These are phyloP conservation scores for Botrytis tulipae DNA, from an alignment of 2,329 filamentous ascomycete genomes.

Conservation along the genomic window DNA sequence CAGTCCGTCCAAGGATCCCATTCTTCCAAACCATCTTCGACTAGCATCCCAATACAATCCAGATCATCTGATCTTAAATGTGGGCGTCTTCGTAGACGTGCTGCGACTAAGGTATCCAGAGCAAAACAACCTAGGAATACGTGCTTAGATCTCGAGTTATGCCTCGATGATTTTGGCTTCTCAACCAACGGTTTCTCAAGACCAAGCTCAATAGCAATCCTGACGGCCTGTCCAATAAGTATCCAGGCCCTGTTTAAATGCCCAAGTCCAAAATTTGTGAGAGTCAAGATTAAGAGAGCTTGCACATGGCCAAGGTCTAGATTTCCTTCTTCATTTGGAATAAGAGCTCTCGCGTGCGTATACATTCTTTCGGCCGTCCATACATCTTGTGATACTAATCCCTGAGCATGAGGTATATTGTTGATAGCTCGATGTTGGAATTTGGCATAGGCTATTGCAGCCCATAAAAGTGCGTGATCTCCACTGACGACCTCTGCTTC, in stretches of 20 bases:
- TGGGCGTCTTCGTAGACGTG: conserved; percentile 49
- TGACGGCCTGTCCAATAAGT: conserved; percentile 61
- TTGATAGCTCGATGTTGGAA: conserved; percentile 45
- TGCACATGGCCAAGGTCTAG: conserved; percentile 54
- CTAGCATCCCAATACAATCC: conserved; percentile 47
- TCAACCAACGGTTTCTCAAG: conserved; percentile 39
- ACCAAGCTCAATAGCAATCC: conserved; percentile 48
- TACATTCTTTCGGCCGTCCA: conserved; percentile 47
- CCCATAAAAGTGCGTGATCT: conserved; percentile 59
- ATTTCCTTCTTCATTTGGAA: conserved; percentile 49
- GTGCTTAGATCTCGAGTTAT: conserved; percentile 41
- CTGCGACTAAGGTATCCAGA: conserved; percentile 57
- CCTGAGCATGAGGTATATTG: conserved; percentile 33
- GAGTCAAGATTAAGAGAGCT: conserved; percentile 56
- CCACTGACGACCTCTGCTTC: conserved; percentile 29
- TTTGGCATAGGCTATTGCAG: conserved; percentile 56
- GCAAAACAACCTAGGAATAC: conserved; percentile 59
- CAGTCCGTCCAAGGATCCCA: conserved; percentile 70
- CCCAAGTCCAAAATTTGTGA: conserved; percentile 61
- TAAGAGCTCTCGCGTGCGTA: conserved; percentile 47
- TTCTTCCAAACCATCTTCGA: conserved; percentile 68
- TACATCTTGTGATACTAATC: conserved; percentile 27
- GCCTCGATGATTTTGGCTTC: conserved; percentile 27
- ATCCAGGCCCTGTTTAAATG: conserved; percentile 61
- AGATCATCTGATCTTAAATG: conserved; percentile 51